Conservation (phyloP, 2,329 filamentous ascomycete genomes). For the Coniochaeta ligniaria region DNA sequence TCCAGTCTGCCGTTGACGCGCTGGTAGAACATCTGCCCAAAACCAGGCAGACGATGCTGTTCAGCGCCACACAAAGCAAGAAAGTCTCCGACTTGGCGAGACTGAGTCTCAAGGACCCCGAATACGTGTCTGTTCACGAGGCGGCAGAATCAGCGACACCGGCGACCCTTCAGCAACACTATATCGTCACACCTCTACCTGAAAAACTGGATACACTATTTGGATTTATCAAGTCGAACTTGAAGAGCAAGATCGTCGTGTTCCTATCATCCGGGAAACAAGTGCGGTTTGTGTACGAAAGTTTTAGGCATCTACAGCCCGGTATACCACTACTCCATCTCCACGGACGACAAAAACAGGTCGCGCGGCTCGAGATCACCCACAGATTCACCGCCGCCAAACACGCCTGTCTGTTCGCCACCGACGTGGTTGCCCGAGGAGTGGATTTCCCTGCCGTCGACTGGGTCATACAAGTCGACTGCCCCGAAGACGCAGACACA, state of each 20-base stretch:
- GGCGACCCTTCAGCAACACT: conserved; percentile 79
- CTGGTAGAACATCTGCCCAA: conserved; percentile 86
- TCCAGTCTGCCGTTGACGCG: conserved; percentile 83
- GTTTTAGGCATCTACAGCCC: conserved; percentile 86
- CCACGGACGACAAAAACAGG: conserved; percentile 89
- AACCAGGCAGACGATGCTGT: conserved; percentile 82
- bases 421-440: conserved; percentile 88
- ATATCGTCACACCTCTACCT: conserved; percentile 74
- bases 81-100: conserved; percentile 87
- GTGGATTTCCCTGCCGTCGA: conserved; percentile 95
- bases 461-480: conserved; percentile 98
- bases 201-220: conserved; percentile 90
- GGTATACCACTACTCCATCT: conserved; percentile 90
- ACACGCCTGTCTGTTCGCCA: conserved; percentile 84
- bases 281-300: conserved; percentile 91
- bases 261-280: conserved; percentile 95
- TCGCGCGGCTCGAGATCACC: conserved; percentile 80
- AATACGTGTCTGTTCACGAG: conserved; percentile 93
- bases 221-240: conserved; percentile 83
- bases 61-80: conserved; percentile 94
- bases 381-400: conserved; percentile 74
- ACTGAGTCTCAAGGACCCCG: conserved; percentile 79
- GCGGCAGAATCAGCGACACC: conserved; percentile 74
- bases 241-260: conserved; percentile 91
- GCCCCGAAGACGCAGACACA: conserved; percentile 91